Percentiles rank a stretch among this genome's conserved stretches.
Conservation (phyloP, 192 early-diverging fungal genomes). For the Funneliformis mosseae region DNA sequence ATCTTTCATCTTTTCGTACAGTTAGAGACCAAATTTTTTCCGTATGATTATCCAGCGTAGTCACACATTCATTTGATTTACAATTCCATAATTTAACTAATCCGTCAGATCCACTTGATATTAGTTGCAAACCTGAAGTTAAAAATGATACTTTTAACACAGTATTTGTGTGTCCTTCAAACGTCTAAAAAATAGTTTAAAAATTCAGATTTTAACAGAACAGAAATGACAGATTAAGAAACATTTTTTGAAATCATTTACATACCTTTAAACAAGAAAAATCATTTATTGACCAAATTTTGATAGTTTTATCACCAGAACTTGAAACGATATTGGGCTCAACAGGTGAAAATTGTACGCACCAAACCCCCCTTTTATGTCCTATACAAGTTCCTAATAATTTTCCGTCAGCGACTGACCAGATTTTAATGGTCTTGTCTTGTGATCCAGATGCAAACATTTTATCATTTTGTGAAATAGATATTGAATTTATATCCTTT, state of each 20-base stretch:
- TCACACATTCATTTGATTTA: slow-evolving; percentile 85
- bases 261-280: slow-evolving; percentile 79
- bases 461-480: slow-evolving; percentile 87
- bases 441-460: slow-evolving; percentile 92
- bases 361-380: slow-evolving; percentile 96
- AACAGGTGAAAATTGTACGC: slow-evolving; percentile 89
- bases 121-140: slow-evolving; percentile 83
- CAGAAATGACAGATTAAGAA: neutral
- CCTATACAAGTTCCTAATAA: slow-evolving; percentile 82
- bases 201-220: no score
- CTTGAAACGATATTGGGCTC: slow-evolving; percentile 92
- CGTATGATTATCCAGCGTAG: slow-evolving; percentile 91
- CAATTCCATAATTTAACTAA: slow-evolving; percentile 97
- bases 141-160: slow-evolving; percentile 87
- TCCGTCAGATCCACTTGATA: slow-evolving; percentile 89
- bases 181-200: slow-evolving; percentile 58
- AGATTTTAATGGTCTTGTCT: slow-evolving; percentile 94
- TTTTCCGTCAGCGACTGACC: slow-evolving; percentile 81
- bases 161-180: slow-evolving; percentile 98
- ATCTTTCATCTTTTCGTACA: slow-evolving; percentile 66
- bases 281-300: slow-evolving; percentile 92
- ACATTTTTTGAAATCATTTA: neutral
- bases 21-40: slow-evolving; percentile 95
- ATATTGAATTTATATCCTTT: slow-evolving; percentile 94
- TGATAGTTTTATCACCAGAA: slow-evolving; percentile 92